Conservation (phyloP, 2,329 filamentous ascomycete genomes). For the Apiospora marii region DNA sequence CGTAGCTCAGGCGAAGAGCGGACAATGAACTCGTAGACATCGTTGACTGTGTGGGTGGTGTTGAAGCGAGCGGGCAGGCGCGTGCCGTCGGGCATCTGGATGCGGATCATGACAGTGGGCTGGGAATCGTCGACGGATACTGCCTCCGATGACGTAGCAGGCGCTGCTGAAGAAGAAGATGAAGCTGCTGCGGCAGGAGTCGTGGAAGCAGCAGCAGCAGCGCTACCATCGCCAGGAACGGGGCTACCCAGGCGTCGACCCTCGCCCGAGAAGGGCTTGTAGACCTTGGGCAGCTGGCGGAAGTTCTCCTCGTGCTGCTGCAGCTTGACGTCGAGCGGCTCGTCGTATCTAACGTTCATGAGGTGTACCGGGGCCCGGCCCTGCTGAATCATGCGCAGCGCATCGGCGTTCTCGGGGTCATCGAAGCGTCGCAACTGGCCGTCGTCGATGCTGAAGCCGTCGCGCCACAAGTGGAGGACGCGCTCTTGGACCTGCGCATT, state of each 20-base stretch:
- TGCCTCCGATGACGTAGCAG: slow-evolving; percentile 34
- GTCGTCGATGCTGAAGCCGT: slow-evolving; percentile 87
- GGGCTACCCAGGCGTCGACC: slow-evolving; percentile 81
- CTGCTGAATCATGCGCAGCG: slow-evolving; percentile 77
- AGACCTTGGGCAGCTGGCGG: slow-evolving; percentile 74
- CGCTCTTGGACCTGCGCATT: slow-evolving; percentile 66
- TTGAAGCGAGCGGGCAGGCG: slow-evolving; percentile 84
- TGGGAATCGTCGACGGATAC: slow-evolving; percentile 67
- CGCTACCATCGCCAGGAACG: slow-evolving; percentile 66
- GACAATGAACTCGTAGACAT: slow-evolving; percentile 79
- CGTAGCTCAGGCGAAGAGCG: slow-evolving; percentile 66
- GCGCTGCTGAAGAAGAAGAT: slow-evolving; percentile 36
- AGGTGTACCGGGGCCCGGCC: slow-evolving; percentile 80
- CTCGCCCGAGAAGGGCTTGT: slow-evolving; percentile 76
- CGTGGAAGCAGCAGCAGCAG: slow-evolving; percentile 43
- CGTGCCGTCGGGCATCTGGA: slow-evolving; percentile 81
- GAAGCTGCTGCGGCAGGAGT: slow-evolving; percentile 43
- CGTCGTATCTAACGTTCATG: slow-evolving; percentile 77
- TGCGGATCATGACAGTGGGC: slow-evolving; percentile 74
- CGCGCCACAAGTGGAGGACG: slow-evolving; percentile 79
- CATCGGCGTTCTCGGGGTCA: slow-evolving; percentile 76
- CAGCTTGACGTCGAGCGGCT: slow-evolving; percentile 81
- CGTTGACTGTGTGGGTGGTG: slow-evolving; percentile 77
- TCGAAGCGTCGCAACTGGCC: slow-evolving; percentile 80
- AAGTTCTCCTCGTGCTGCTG: slow-evolving; percentile 80